Evolutionary conservation across 805 yeast genomes (phyloP).

Genomic region (Saccharomycopsis sp.): DNA sequence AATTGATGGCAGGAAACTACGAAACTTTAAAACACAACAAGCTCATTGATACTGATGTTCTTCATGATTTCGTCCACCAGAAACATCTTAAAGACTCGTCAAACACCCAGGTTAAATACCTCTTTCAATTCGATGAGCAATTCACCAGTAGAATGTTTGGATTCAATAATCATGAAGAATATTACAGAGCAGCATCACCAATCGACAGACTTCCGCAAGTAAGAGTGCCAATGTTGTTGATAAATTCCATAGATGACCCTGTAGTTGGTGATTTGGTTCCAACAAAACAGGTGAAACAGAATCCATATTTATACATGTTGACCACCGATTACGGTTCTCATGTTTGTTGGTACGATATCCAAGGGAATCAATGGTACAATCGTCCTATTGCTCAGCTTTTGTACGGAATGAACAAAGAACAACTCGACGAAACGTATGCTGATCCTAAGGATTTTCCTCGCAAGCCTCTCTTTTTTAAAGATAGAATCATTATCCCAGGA

Average conservation of each 20-base stretch:
- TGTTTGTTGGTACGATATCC: conserved; percentile 64
- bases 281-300: conserved; percentile 38
- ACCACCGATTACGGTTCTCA: conserved; percentile 74
- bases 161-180: conserved; percentile 54
- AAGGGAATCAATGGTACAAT: conserved; percentile 62
- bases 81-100: conserved; percentile 22
- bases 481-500: conserved; percentile 6
- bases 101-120: conserved; percentile 23
- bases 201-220: conserved; percentile 43
- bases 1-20: conserved; percentile 38
- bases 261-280: conserved; percentile 56
- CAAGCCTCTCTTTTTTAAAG: background rate
- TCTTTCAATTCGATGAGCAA: conserved; percentile 55
- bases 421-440: conserved; percentile 11
- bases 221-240: conserved; percentile 54
- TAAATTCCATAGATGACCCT: conserved; percentile 74
- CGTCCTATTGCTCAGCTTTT: conserved; percentile 43
- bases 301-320: conserved; percentile 54
- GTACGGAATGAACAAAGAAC: conserved; percentile 28
- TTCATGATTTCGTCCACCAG: conserved; percentile 20
- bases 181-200: conserved; percentile 61
- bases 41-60: conserved; percentile 21
- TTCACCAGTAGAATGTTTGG: conserved; percentile 66
- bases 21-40: conserved; percentile 32
- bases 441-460: conserved; percentile 1